These are phyloP conservation scores for Phytophthora pisi DNA, from an alignment of 352 stramenopile genomes.

Conservation along the genomic window DNA sequence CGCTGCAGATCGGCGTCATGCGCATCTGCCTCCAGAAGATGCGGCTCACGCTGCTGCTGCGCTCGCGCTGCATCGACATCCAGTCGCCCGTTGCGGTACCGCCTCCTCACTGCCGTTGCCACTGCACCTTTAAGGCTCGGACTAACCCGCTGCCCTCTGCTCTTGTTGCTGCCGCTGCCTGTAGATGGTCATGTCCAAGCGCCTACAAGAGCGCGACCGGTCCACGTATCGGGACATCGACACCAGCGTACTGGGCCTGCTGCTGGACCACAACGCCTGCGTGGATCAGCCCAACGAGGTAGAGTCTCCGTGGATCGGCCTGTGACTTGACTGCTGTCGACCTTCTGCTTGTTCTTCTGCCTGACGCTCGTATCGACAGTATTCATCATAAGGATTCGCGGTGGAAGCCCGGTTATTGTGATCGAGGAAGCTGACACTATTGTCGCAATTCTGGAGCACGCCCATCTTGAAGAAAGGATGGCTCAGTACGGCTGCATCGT, in stretches of 20 bases:
- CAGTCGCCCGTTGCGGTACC: constrained; percentile 32
- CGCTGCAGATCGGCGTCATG: constrained; percentile 52
- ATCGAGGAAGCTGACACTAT: constrained; percentile 23
- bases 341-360: too few relatives aligned
- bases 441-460: constrained; percentile 22
- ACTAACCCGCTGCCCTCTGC: too few relatives aligned
- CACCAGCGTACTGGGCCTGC: constrained; percentile 46
- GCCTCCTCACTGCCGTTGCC: too few relatives aligned
- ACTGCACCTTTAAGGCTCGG: too few relatives aligned
- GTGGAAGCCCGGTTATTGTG: constrained; percentile 4
- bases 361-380: too few relatives aligned
- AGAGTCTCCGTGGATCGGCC: neutral
- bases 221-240: constrained; percentile 51
- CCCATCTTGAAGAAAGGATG: constrained; percentile 29
- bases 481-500: constrained; percentile 2
- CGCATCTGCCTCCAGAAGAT: constrained; percentile 55
- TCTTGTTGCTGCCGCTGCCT: neutral
- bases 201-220: constrained; percentile 36
- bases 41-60: constrained; percentile 41
- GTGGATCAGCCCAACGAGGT: constrained; percentile 42
- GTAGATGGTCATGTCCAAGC: constrained; percentile 41
- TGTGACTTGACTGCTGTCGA: too few relatives aligned
- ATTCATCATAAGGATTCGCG: too few relatives aligned
- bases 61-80: constrained; percentile 46
- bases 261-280: constrained; percentile 35